Evolutionary conservation across 2,329 filamentous ascomycete genomes (phyloP).

Genomic region (Colletotrichum plurivorum): DNA sequence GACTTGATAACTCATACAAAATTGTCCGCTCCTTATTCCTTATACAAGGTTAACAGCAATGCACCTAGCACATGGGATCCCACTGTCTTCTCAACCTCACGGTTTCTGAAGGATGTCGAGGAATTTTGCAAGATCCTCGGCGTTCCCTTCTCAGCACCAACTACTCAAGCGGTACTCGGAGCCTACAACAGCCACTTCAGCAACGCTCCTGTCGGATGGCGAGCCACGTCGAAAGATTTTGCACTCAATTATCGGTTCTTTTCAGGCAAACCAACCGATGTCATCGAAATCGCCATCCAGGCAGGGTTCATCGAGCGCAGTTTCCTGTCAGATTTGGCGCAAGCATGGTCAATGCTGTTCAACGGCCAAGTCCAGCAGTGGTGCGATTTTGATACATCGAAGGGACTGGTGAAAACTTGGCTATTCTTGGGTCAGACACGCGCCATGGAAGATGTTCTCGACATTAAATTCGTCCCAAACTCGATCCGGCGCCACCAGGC

Average conservation of each 20-base stretch:
- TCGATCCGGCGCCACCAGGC: background rate
- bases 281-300: background rate
- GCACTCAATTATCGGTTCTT: slow-evolving; percentile 13
- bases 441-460: background rate
- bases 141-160: slow-evolving; percentile 7
- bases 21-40: background rate
- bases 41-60: background rate
- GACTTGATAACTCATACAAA: background rate
- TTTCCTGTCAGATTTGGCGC: background rate
- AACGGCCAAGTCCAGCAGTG: slow-evolving; percentile 1
- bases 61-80: background rate
- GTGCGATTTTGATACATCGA: slow-evolving; percentile 8
- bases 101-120: background rate
- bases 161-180: background rate
- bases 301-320: slow-evolving; percentile 2
- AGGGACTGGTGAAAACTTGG: background rate
- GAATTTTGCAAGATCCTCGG: background rate
- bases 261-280: background rate
- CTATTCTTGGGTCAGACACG: slow-evolving; percentile 8
- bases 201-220: slow-evolving; percentile 12
- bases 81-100: background rate
- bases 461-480: slow-evolving; percentile 6
- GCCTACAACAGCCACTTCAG: background rate
- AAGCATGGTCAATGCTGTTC: background rate
- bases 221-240: slow-evolving; percentile 1